Conservation (phyloP, 2,329 filamentous ascomycete genomes). For the Penicillium sp. region DNA sequence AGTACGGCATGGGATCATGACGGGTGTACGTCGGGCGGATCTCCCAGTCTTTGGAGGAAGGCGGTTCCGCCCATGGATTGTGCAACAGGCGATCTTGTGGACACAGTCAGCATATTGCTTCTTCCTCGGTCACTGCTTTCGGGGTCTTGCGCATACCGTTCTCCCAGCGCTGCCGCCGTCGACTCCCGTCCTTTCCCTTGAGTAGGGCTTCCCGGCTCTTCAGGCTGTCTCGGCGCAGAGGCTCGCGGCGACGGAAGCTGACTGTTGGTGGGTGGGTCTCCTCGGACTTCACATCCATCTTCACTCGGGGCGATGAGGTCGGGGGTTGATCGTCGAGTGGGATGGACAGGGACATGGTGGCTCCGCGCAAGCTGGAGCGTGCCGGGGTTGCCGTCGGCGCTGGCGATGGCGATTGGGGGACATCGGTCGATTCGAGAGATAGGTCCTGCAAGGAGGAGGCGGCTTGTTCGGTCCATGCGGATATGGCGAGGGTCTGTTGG, state of each 20-base stretch:
- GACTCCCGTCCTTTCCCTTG: slow-evolving; percentile 88
- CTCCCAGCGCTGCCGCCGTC: slow-evolving; percentile 88
- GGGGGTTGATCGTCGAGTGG: slow-evolving; percentile 67
- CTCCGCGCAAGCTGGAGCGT: slow-evolving; percentile 53
- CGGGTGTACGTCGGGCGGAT: slow-evolving; percentile 80
- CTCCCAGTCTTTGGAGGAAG: slow-evolving; percentile 80
- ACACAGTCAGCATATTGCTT: slow-evolving; percentile 27
- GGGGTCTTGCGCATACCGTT: slow-evolving; percentile 68
- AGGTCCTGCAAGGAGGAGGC: slow-evolving; percentile 42
- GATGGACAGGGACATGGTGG: slow-evolving; percentile 70
- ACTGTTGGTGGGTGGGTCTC: slow-evolving; percentile 36
- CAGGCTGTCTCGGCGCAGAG: slow-evolving; percentile 63
- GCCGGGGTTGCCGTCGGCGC: no score
- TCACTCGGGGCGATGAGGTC: slow-evolving; percentile 34
- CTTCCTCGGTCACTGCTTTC: not conserved
- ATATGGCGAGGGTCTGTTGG: slow-evolving; percentile 61
- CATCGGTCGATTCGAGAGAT: slow-evolving; percentile 32
- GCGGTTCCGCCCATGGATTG: slow-evolving; percentile 85
- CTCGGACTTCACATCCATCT: slow-evolving; percentile 19
- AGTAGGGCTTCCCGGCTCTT: slow-evolving; percentile 74
- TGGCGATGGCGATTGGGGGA: slow-evolving; percentile 50
- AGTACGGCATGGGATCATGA: slow-evolving; percentile 77
- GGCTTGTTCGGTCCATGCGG: slow-evolving; percentile 65
- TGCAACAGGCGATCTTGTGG: slow-evolving; percentile 76
- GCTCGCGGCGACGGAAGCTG: slow-evolving; percentile 58